Percentiles rank a stretch among this genome's conserved stretches.
phyloP scores from a whole-genome alignment of 768 basidiomycete genomes.

The Xerocomellus dryophilus region DNA sequence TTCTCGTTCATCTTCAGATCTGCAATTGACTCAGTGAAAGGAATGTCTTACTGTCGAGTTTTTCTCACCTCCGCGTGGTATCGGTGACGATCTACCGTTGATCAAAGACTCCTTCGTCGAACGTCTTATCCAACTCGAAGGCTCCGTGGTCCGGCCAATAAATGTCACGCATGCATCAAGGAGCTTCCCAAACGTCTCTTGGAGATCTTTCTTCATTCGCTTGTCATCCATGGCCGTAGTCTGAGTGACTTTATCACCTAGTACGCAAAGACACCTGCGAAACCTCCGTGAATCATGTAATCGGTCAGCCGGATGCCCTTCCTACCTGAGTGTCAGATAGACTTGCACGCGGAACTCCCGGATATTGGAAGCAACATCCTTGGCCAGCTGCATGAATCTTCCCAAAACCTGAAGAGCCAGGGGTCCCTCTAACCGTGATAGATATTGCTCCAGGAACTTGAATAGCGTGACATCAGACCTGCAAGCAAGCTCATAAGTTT shows the following conservation, averaged over 20 bases:
- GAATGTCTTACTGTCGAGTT: not conserved
- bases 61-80: conserved; percentile 49
- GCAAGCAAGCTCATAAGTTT: conserved; percentile 5
- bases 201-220: conserved; percentile 82
- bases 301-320: not conserved
- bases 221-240: conserved; percentile 91
- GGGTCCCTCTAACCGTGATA: conserved; percentile 81
- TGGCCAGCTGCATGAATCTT: conserved; percentile 71
- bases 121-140: conserved; percentile 77
- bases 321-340: conserved; percentile 71
- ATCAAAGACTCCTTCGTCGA: conserved; percentile 57
- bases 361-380: conserved; percentile 65
- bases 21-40: conserved; percentile 12
- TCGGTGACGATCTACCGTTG: conserved; percentile 76
- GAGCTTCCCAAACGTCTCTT: conserved; percentile 86
- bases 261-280: conserved; percentile 65
- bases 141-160: conserved; percentile 70
- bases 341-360: conserved; percentile 69
- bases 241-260: conserved; percentile 82
- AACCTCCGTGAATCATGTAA: conserved; percentile 10
- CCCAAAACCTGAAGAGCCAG: conserved; percentile 91
- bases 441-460: conserved; percentile 84
- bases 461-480: conserved; percentile 75
- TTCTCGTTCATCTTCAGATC: conserved; percentile 65
- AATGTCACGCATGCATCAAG: conserved; percentile 76